These are phyloP conservation scores for Pseudomassariella vexata DNA, from an alignment of 2,329 filamentous ascomycete genomes.

Conservation along the genomic window DNA sequence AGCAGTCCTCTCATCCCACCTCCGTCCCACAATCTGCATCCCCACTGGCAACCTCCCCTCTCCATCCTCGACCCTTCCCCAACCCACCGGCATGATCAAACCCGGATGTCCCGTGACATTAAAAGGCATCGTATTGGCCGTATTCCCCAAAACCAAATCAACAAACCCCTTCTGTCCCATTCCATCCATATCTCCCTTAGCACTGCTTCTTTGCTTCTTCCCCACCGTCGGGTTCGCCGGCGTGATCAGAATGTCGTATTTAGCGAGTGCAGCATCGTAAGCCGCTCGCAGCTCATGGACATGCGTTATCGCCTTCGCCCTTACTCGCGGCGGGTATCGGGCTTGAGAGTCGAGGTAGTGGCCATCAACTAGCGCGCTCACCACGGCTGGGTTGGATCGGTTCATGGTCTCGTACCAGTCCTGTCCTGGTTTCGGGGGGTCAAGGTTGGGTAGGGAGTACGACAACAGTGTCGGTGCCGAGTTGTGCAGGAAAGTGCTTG, in stretches of 20 bases:
- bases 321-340: slow-evolving; percentile 21
- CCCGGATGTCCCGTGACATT: slow-evolving; percentile 46
- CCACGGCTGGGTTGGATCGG: slow-evolving; percentile 35
- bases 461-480: slow-evolving; percentile 23
- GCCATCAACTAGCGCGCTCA: slow-evolving; percentile 36
- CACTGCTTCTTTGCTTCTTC: slow-evolving; percentile 2
- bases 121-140: slow-evolving; percentile 39
- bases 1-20: slow-evolving; percentile 19
- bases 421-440: slow-evolving; percentile 25
- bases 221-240: slow-evolving; percentile 31
- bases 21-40: slow-evolving; percentile 24
- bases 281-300: slow-evolving; percentile 38
- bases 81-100: slow-evolving; percentile 38
- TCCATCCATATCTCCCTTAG: neutral
- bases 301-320: slow-evolving; percentile 39
- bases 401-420: slow-evolving; percentile 35
- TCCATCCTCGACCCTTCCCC: slow-evolving; percentile 14
- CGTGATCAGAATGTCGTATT: slow-evolving; percentile 40
- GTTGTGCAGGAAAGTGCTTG: slow-evolving; percentile 18
- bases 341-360: slow-evolving; percentile 19
- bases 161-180: slow-evolving; percentile 1
- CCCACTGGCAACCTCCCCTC: slow-evolving; percentile 21
- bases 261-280: slow-evolving; percentile 36
- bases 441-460: slow-evolving; percentile 22
- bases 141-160: slow-evolving; percentile 34